A percentile compares a stretch with the other conserved stretches of the same genome.
phyloP scores from a whole-genome alignment of 352 stramenopile species.

The Lagenidium sp. region DNA sequence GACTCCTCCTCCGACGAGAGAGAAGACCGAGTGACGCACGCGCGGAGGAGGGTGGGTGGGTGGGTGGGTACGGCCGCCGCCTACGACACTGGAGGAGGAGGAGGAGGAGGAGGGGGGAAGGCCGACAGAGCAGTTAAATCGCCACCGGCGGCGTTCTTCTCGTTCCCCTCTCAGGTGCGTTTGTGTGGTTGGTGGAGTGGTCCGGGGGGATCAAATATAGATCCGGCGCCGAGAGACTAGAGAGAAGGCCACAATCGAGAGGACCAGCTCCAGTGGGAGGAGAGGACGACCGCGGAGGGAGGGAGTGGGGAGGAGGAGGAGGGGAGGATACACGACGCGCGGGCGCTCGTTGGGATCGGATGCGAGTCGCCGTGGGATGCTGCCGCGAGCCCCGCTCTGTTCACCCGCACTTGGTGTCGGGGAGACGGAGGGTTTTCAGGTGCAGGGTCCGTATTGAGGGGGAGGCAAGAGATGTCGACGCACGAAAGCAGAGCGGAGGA shows the following conservation, averaged over 20 bases:
- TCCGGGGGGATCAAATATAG: conserved; percentile 4
- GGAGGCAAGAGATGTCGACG: conserved; percentile 23
- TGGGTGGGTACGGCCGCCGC: too few species aligned
- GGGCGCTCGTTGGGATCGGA: background rate
- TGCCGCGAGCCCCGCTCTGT: background rate
- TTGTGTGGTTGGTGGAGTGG: background rate
- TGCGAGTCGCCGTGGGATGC: background rate
- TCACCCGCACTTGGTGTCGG: background rate
- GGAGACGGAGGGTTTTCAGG: conserved; percentile 8
- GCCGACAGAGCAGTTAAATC: too few species aligned
- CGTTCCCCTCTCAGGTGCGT: too few species aligned
- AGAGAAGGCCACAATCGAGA: too few species aligned
- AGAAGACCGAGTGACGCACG: too few species aligned
- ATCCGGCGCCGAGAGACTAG: background rate
- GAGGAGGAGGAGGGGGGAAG: too few species aligned
- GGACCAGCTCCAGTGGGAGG: too few species aligned
- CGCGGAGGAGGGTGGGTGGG: too few species aligned
- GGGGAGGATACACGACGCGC: background rate
- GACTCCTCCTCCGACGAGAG: too few species aligned
- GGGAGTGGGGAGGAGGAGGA: background rate
- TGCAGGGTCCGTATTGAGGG: conserved; percentile 2
- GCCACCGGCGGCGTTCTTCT: too few species aligned
- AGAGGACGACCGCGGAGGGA: too few species aligned
- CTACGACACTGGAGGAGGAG: too few species aligned
- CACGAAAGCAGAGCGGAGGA: conserved; percentile 15